A percentile compares a stretch with the other conserved stretches of the same genome.
Conservation (phyloP, 225 moss, liverwort and hornwort species). For the Polytrichum commune region DNA sequence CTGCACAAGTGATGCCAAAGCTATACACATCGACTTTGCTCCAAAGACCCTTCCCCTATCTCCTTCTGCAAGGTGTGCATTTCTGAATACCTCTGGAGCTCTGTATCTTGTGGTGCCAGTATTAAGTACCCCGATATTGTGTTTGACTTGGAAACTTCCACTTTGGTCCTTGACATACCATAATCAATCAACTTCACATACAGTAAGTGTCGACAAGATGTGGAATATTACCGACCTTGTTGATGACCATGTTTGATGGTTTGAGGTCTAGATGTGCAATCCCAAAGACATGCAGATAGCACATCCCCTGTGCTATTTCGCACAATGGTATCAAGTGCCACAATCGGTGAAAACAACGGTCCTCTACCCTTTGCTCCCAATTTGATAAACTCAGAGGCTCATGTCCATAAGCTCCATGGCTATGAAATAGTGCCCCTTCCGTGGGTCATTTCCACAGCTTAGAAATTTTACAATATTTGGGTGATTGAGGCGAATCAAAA, state of each 20-base stretch:
- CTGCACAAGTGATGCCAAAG: slow-evolving; percentile 16
- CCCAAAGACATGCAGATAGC: slow-evolving; percentile 11
- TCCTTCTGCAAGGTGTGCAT: not conserved
- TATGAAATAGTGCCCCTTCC: slow-evolving; percentile 11
- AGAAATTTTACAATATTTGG: slow-evolving; percentile 18
- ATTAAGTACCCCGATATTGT: not conserved
- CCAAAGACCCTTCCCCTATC: not conserved
- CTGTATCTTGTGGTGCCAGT: slow-evolving; percentile 18
- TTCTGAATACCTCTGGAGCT: slow-evolving; percentile 21
- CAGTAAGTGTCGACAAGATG: slow-evolving; percentile 4
- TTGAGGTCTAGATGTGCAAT: slow-evolving; percentile 25
- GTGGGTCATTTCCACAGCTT: slow-evolving; percentile 8
- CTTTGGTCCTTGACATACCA: slow-evolving; percentile 23
- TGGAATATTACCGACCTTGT: slow-evolving; percentile 1
- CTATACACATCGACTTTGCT: slow-evolving; percentile 16
- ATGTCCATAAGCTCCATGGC: slow-evolving; percentile 25
- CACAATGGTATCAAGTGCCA: slow-evolving; percentile 19
- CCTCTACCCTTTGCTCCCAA: not conserved
- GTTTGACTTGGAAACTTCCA: slow-evolving; percentile 3
- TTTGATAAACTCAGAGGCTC: slow-evolving; percentile 10
- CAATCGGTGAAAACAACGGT: not conserved
- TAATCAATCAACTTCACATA: slow-evolving; percentile 21
- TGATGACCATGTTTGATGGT: slow-evolving; percentile 21
- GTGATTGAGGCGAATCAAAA: slow-evolving; percentile 15
- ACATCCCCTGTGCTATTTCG: slow-evolving; percentile 21